phyloP scores from a whole-genome alignment of 768 basidiomycete species.

The Auricularia cornea region DNA sequence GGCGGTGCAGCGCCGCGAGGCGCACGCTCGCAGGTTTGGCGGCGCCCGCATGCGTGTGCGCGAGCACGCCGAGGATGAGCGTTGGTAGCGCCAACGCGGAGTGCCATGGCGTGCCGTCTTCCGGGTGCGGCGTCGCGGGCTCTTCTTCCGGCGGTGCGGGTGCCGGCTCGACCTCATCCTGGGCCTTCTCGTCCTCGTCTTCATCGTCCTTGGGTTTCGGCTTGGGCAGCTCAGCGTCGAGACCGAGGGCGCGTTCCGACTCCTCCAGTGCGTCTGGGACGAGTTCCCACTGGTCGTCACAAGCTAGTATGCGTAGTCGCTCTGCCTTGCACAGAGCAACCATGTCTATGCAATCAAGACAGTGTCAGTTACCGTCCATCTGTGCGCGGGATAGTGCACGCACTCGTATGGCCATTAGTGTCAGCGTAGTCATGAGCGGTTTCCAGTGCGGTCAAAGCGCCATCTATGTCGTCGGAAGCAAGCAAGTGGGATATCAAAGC shows the following conservation, averaged over 20 bases:
- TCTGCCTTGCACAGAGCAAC: constrained; percentile 28
- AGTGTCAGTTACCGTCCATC: too few relatives aligned
- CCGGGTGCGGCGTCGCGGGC: background rate
- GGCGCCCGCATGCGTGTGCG: constrained; percentile 51
- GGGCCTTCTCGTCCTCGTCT: constrained; percentile 5
- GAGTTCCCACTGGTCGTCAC: constrained; percentile 45
- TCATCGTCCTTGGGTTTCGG: constrained; percentile 3
- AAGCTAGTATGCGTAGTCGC: constrained; percentile 47
- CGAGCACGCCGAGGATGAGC: constrained; percentile 54
- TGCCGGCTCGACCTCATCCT: background rate
- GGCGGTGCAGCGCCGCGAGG: constrained; percentile 51
- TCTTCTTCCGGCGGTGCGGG: background rate
- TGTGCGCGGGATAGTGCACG: too few relatives aligned
- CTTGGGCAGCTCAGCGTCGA: constrained; percentile 11
- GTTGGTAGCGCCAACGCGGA: constrained; percentile 44
- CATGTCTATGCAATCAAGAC: background rate
- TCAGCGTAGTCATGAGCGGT: background rate
- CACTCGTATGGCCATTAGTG: background rate
- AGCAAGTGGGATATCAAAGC: background rate
- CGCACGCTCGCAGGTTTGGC: constrained; percentile 40
- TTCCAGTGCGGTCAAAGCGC: background rate
- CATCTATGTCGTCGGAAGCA: background rate
- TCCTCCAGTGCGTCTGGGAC: constrained; percentile 39
- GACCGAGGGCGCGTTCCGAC: constrained; percentile 43
- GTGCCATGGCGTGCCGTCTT: background rate